Conservation (phyloP, 2,329 filamentous ascomycete genomes). For the Neopestalotiopsis clavispora region DNA sequence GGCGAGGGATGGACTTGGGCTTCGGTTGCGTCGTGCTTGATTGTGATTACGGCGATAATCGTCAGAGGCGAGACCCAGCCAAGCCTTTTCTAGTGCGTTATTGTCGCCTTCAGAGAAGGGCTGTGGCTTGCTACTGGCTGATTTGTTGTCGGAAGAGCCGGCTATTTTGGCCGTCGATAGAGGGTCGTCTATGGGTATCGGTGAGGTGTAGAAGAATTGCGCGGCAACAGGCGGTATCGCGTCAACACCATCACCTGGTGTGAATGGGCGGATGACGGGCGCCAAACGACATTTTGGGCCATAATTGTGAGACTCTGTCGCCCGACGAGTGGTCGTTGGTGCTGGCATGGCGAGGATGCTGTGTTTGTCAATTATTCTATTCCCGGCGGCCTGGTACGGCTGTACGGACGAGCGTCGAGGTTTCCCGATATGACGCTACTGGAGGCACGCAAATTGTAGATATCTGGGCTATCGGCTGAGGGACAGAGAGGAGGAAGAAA, state of each 20-base stretch:
- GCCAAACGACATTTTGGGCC: conserved; percentile 63
- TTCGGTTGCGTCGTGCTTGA: conserved; percentile 38
- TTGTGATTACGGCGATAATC: conserved; percentile 54
- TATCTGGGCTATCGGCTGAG: background rate
- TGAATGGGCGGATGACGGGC: conserved; percentile 46
- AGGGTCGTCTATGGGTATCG: conserved; percentile 85
- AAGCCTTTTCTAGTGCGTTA: conserved; percentile 77
- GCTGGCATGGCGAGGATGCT: conserved; percentile 28
- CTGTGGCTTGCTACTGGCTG: conserved; percentile 66
- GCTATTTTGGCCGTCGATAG: conserved; percentile 68
- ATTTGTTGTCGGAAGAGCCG: conserved; percentile 53
- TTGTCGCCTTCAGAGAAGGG: conserved; percentile 84
- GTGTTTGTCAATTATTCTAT: no score
- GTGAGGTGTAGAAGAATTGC: conserved; percentile 86
- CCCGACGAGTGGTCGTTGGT: conserved; percentile 24
- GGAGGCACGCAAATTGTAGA: no score
- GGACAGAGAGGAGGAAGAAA: background rate
- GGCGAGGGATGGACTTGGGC: conserved; percentile 38
- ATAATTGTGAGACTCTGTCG: conserved; percentile 56
- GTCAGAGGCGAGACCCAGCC: conserved; percentile 64
- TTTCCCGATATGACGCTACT: no score
- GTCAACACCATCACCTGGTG: conserved; percentile 40
- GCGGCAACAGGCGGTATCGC: conserved; percentile 65
- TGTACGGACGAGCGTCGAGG: background rate
- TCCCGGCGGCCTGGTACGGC: background rate